Evolutionary conservation across 2,329 filamentous ascomycete genomes (phyloP), one percentile per base, ranked within the genome.

Genomic region (Aspergillus sp.): DNA sequence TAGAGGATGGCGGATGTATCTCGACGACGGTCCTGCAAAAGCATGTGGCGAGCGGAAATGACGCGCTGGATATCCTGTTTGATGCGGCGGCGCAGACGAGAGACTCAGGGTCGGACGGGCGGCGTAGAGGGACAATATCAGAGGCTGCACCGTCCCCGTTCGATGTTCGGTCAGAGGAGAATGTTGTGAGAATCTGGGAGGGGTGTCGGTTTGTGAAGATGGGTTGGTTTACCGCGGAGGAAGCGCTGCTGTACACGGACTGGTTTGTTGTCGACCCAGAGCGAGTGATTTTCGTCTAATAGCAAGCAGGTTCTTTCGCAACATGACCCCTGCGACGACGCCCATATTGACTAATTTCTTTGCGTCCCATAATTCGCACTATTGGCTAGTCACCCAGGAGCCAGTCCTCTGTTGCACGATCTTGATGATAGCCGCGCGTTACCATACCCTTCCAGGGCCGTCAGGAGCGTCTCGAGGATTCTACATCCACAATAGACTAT

Each of bases 161-260:
- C 31, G 53, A 54, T 22, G 25, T 46, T 28, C 41, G 49, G 28
- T 34, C 49, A 8, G 56, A 52, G 25, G 43, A 49, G 15, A 71
- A 76, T 30, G 76, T 78, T 13, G 66, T 82, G 6, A 73, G 75
- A 23, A 68, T 80, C 28, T 83, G 81, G 81, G 80, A 79, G n/a
- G 71, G 74, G 0, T 82, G 79, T 64, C 78, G 82, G 1, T 84
- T 84, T 61, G 82, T 84, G 22, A 80, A 79, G 59, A 81, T 83
- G 79, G 83, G 83, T 0, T 84, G 82, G 82, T 81, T 85, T 54
- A 81, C 81, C 0, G 81, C 83, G 1, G 76, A 80, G 45, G 83
- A 85, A 64, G 83, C 82, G 8, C 73, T 84, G 4, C 78, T 75
- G 4, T 82, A 82, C 50, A 73, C 84, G 41, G 81, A 85, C 58